Conservation (phyloP, 441 rosid genomes). For the Arabidopsis hybrid region DNA sequence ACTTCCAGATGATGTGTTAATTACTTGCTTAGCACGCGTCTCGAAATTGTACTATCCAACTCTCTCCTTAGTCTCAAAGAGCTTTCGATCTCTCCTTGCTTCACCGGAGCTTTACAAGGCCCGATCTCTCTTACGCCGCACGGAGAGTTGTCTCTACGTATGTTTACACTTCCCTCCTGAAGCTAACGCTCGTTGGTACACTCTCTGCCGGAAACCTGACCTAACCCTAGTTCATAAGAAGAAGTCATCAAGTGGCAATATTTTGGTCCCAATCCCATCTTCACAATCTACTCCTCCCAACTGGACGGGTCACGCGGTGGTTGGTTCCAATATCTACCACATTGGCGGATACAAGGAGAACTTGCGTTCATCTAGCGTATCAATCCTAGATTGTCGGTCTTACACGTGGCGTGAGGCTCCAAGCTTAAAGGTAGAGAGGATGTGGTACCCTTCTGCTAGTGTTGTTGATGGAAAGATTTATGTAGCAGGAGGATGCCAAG, state of each 20-base stretch:
- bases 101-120: conserved; percentile 10
- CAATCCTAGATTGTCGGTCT: background rate
- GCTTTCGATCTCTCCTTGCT: conserved; percentile 7
- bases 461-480: background rate
- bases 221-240: background rate
- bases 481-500: background rate
- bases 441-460: background rate
- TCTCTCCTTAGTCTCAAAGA: conserved; percentile 18
- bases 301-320: background rate
- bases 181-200: background rate
- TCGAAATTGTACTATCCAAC: background rate
- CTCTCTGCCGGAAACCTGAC: conserved; percentile 13
- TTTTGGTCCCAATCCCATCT: background rate
- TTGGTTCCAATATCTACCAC: background rate
- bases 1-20: conserved; percentile 8
- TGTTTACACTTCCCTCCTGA: background rate
- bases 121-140: background rate
- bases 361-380: background rate
- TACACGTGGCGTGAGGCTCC: background rate
- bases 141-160: conserved; percentile 14
- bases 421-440: background rate
- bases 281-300: background rate
- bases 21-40: conserved; percentile 3
- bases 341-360: background rate
- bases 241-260: background rate